Conservation (phyloP, 805 yeast species). For the Kuraishia hungarica region DNA sequence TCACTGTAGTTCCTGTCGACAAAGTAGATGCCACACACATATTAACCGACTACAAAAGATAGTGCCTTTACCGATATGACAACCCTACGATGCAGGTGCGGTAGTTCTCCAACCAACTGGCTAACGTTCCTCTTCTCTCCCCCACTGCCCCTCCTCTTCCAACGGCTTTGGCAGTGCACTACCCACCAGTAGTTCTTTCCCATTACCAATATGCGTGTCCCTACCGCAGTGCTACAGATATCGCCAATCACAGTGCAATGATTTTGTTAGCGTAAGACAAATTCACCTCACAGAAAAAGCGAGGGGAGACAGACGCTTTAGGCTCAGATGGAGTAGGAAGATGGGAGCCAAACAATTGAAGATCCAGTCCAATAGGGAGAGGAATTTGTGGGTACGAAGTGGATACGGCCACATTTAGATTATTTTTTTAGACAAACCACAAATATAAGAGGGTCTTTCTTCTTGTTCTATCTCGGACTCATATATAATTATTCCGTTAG, state of each 20-base stretch:
- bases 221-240: background rate
- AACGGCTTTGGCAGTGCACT: background rate
- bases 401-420: background rate
- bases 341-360: background rate
- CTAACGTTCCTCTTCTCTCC: too few relatives aligned
- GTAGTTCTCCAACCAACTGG: background rate
- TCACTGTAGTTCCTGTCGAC: too few relatives aligned
- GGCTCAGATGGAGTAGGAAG: background rate
- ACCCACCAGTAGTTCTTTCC: background rate
- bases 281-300: background rate
- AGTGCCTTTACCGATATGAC: background rate
- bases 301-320: background rate
- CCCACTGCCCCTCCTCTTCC: background rate
- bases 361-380: background rate
- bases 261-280: background rate
- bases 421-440: too few relatives aligned
- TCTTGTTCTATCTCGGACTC: background rate
- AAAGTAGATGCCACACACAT: too few relatives aligned
- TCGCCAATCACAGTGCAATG: slow-evolving; percentile 1
- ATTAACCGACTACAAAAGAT: too few relatives aligned
- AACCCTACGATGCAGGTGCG: background rate
- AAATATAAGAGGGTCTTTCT: background rate
- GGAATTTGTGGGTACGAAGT: too few relatives aligned
- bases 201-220: background rate
- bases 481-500: background rate